phyloP scores from a whole-genome alignment of 2,329 filamentous ascomycete species.

The Amylocarpus encephaloides region DNA sequence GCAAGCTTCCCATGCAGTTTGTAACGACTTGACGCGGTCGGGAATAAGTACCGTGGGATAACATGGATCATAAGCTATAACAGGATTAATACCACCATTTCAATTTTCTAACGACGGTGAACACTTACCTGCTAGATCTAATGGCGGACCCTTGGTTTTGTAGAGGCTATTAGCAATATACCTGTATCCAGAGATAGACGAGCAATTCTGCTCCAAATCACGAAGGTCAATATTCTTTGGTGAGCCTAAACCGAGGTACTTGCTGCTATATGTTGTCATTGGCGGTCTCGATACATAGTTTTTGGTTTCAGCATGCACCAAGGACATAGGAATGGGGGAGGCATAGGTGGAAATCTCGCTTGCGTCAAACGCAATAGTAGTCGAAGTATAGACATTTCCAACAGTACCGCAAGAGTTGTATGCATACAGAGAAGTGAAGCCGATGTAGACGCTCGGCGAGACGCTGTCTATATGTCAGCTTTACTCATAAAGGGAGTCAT shows the following conservation, averaged over 20 bases:
- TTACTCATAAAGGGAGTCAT: background rate
- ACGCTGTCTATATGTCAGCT: background rate
- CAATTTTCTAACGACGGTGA: background rate
- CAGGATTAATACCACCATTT: background rate
- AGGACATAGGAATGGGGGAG: background rate
- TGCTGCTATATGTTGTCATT: background rate
- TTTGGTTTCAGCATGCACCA: background rate
- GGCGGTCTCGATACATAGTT: background rate
- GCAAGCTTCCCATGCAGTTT: background rate
- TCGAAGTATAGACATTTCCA: background rate
- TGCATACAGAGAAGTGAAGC: constrained; percentile 1
- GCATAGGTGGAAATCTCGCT: background rate
- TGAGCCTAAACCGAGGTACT: background rate
- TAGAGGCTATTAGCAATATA: background rate
- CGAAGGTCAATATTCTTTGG: background rate
- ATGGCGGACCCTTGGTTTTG: background rate
- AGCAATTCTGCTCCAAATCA: constrained; percentile 2
- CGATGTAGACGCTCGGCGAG: constrained; percentile 3
- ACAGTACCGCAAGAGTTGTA: constrained; percentile 4
- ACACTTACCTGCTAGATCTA: background rate
- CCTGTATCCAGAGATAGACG: constrained; percentile 1
- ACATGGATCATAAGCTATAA: constrained; percentile 1
- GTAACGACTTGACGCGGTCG: background rate
- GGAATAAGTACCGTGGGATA: constrained; percentile 2
- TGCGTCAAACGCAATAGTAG: constrained; percentile 2